Evolutionary conservation across 148 eudicot genomes (phyloP), one percentile per base, ranked within the genome.

Genomic region (Simmondsia chinensis): DNA sequence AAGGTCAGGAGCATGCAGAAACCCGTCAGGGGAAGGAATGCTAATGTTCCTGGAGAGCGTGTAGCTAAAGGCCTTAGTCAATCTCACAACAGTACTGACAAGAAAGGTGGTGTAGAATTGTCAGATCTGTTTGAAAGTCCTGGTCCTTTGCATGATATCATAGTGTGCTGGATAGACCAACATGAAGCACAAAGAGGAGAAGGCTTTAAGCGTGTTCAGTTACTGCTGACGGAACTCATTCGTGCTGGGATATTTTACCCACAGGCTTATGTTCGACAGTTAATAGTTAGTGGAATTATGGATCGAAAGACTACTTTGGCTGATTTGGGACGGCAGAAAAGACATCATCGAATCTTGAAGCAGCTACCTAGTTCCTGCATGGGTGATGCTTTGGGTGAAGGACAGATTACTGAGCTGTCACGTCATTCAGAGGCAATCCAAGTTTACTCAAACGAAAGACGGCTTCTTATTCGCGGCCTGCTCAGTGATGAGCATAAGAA

Each of bases 111-210:
- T 49, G 54, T 61, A 15, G 73, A 70, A 49, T 40, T 62, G 29
- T 66, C 77, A 7, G 68, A 73, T 52, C 30, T 73, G 47, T 82
- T 79, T 56, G 86, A 79, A 67, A 86, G 99, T 54, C 94, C 99
- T 22, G 71, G 95, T 52, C 83, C 91, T 14, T 71, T 93, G 43
- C 99, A 93, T 77, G 99, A 93, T 67, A 59, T 71, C 15, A 56
- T 86, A 30, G 82, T 83, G 17, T 86, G 99, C 62, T 93, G 96
- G 96, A 53, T 93, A 33, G 99, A 93, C 71, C 99, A 82, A 46
- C 96, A 93, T 61, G 83, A 86, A 52, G 68, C 69, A 24, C 83
- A 73, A 20, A 77, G 63, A 38, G 67, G 82, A 38, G 89, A 86
- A 57, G 89, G 89, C 48, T 72, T 72, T 39, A 80, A 70, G 64